Evolutionary conservation across 148 eudicot genomes (phyloP), one percentile per base, ranked within the genome.

Genomic region (Rhododendron kiyosumense): DNA sequence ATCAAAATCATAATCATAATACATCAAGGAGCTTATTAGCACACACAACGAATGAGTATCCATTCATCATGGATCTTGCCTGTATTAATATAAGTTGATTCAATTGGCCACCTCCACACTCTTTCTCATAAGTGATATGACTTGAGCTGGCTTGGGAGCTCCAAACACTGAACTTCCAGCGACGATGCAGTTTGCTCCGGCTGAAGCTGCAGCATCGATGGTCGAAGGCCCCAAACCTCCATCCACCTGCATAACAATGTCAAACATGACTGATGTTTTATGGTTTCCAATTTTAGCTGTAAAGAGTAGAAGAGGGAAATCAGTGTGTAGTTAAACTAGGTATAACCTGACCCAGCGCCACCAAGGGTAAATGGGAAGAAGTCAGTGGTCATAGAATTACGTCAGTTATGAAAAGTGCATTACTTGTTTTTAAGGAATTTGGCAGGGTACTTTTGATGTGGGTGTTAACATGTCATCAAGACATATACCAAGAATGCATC

Each of bases 161-260:
- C 98, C 97, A 85, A 96, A 96, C 61, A 96, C 95, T 38, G 98
- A 95, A 86, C 98, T 96, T 78, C 99, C 99, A 13, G 99, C 99
- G 54, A 96, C 99, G 54, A 96, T 96, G 90, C 97, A 94, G 90
- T 96, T 96, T 84, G 99, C 99, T 85, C 98, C 99, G 15, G 98
- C 97, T 87, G 93, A 85, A 41, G 99, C 96, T 20, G 98, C 98
- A 36, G 86, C 89, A 69, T 93, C 93, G 59, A 96, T 95, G 36
- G 98, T 96, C 82, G 95, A 95, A 84, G 97, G 95, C 83, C 98
- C 98, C 88, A 96, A 91, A 85, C 99, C 98, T 61, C 98, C 98
- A 90, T 96, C 99, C 74, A 96, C 99, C 99, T 95, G 32, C 75
- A 82, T 61, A 11, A 61, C 49, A 71, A 43, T 45, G 48, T 76